Conservation (phyloP, 306 rosid genomes). For the Morella rubra region DNA sequence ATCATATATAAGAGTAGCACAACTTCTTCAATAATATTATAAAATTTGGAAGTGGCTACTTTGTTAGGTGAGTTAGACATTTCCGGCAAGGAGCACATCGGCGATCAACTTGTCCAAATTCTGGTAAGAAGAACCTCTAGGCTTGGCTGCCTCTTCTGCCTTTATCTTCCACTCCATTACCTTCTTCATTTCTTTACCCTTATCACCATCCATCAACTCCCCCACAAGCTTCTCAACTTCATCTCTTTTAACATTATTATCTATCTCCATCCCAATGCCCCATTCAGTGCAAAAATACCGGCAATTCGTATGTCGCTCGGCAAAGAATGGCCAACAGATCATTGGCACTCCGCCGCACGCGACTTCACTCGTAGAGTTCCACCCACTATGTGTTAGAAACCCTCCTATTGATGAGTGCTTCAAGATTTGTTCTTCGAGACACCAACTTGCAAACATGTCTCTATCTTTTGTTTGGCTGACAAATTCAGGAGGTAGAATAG, state of each 20-base stretch:
- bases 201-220: slow-evolving; percentile 58
- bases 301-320: slow-evolving; percentile 72
- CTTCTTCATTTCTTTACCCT: slow-evolving; percentile 49
- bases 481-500: slow-evolving; percentile 10
- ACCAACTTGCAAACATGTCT: slow-evolving; percentile 32
- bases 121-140: slow-evolving; percentile 37
- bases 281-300: slow-evolving; percentile 49
- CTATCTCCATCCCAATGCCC: slow-evolving; percentile 77
- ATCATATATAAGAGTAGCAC: no score
- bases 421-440: slow-evolving; percentile 63
- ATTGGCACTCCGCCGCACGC: slow-evolving; percentile 59
- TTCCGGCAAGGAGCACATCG: slow-evolving; percentile 32
- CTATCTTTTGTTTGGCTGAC: slow-evolving; percentile 6
- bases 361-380: slow-evolving; percentile 79
- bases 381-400: slow-evolving; percentile 67
- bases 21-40: no score
- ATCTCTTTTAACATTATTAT: slow-evolving; percentile 39
- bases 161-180: slow-evolving; percentile 55
- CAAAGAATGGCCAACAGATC: slow-evolving; percentile 77
- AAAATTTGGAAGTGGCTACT: no score
- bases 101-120: slow-evolving; percentile 35
- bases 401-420: slow-evolving; percentile 56
- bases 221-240: slow-evolving; percentile 43
- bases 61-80: no score
- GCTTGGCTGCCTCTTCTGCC: slow-evolving; percentile 29